phyloP scores from a whole-genome alignment of 2,329 filamentous ascomycete genomes.

The Pseudogymnoascus sp. region DNA sequence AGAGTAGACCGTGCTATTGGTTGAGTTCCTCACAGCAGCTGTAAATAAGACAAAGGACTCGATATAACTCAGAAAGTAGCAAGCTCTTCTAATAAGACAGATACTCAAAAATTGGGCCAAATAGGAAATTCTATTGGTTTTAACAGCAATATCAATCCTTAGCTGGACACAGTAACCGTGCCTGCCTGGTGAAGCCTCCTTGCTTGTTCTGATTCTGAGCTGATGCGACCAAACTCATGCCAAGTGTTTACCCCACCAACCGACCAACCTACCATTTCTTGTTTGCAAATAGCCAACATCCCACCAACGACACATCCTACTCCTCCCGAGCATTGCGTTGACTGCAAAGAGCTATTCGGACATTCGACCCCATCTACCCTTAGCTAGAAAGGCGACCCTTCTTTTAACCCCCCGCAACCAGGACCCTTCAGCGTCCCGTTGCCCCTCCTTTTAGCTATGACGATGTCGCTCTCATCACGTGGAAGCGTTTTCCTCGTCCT shows the following conservation, averaged over 20 bases:
- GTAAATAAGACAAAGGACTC: too few relatives aligned
- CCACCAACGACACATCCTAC: not conserved
- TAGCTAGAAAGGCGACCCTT: not conserved
- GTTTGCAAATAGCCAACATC: not conserved
- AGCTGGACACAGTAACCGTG: not conserved
- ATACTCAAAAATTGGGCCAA: not conserved
- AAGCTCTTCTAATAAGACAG: not conserved
- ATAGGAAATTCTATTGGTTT: not conserved
- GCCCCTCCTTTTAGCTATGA: constrained; percentile 7
- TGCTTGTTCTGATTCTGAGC: not conserved
- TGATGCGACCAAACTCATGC: not conserved
- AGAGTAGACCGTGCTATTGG: too few relatives aligned
- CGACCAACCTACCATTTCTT: not conserved
- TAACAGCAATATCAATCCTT: not conserved
- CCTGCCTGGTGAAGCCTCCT: too few relatives aligned
- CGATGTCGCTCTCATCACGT: constrained; percentile 10
- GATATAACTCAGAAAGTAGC: not conserved
- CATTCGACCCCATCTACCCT: not conserved
- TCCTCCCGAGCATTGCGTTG: not conserved
- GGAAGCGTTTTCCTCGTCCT: constrained; percentile 38
- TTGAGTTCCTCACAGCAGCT: too few relatives aligned
- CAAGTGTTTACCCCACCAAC: constrained; percentile 5
- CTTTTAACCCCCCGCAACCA: not conserved
- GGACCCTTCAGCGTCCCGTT: not conserved
- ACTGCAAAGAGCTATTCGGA: not conserved